phyloP scores from a whole-genome alignment of 2,329 filamentous ascomycete species.

The Samsoniella hepiali region DNA sequence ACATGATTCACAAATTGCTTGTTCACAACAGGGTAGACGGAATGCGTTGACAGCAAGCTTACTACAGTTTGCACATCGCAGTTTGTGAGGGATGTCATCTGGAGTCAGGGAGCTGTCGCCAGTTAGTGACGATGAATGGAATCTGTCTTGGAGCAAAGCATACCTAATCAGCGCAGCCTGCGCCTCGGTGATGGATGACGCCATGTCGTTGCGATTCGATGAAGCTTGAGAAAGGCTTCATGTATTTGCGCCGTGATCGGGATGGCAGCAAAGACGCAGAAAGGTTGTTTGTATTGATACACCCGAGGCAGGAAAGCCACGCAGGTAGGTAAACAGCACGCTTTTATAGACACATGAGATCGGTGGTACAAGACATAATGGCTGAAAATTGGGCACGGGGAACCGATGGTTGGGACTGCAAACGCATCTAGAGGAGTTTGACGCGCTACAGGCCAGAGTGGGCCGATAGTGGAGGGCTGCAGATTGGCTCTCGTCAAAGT shows the following conservation, averaged over 20 bases:
- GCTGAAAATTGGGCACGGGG: background rate
- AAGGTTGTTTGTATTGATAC: background rate
- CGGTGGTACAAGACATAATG: slow-evolving; percentile 9
- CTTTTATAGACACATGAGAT: slow-evolving; percentile 8
- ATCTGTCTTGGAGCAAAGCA: slow-evolving; percentile 18
- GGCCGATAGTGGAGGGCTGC: slow-evolving; percentile 13
- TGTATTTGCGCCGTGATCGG: background rate
- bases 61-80: slow-evolving; percentile 91
- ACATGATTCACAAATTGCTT: slow-evolving; percentile 91
- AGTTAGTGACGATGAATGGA: background rate
- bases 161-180: slow-evolving; percentile 60
- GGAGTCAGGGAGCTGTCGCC: slow-evolving; percentile 66
- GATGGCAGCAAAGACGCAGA: background rate
- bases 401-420: slow-evolving; percentile 1
- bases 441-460: slow-evolving; percentile 17
- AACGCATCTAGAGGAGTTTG: slow-evolving; percentile 19
- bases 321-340: background rate
- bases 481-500: background rate
- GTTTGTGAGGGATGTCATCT: slow-evolving; percentile 90
- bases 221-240: background rate
- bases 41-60: slow-evolving; percentile 88
- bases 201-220: slow-evolving; percentile 29
- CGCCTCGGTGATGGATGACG: slow-evolving; percentile 42
- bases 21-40: slow-evolving; percentile 90
- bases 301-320: slow-evolving; percentile 1